Evolutionary conservation across 2,329 filamentous ascomycete genomes (phyloP), one percentile per base, ranked within the genome.

Genomic region (Monilinia fructigena): DNA sequence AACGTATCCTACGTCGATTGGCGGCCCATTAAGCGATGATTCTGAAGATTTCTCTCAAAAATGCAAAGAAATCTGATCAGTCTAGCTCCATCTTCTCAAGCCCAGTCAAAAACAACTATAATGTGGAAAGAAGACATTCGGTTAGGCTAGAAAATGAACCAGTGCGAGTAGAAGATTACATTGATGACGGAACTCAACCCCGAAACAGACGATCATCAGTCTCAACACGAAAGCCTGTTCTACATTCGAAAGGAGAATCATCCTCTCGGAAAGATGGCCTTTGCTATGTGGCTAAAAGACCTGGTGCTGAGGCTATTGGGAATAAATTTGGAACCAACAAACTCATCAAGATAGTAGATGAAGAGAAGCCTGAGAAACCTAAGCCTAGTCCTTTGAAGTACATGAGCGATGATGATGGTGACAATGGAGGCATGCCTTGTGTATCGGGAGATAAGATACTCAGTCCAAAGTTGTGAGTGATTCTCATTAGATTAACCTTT

Each of bases 281-380:
- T 26, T 42, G 42, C 11, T 48, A 48, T n/a, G 20, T 50, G 31
- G 31, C n/a, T 31, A 28, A 61, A 26, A 60, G 48, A 18, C 18
- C 14, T 16, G 26, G 56, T 4, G 16, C 14, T 12, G 12, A 28
- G 11, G 26, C 56, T n/a, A 28, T 60, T 28, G 31, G 42, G 18
- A 48, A 42, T 7, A 60, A 28, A 35, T 60, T 31, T 48, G 56
- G 56, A 16, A 60, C 18, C 3, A 48, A 45, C 56, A 60, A 60
- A 14, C 20, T 60, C 3, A 12, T 60, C 20, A 23, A 28, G 11
- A 60, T 35, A 48, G 42, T 18, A 28, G 45, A 48, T 23, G 18
- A 38, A 18, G n/a, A 5, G 20, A 8, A 42, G 14, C 16, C 35
- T n/a, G n/a, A 50, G 4, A 10, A 14, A 5, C 4, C 11, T 10